phyloP scores from a whole-genome alignment of 73 alveolate genomes.

The Paramecium sonneborni region DNA sequence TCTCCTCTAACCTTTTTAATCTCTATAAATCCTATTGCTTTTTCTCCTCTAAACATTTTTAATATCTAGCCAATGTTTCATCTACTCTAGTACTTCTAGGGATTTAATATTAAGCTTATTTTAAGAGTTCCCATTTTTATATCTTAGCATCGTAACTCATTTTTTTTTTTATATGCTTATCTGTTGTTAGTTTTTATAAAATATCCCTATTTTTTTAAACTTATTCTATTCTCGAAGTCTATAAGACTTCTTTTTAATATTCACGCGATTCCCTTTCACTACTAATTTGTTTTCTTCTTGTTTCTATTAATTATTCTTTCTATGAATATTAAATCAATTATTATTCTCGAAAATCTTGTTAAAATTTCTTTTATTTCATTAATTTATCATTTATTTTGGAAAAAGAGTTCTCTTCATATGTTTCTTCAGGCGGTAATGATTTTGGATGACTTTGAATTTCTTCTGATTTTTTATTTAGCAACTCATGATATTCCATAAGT shows the following conservation, averaged over 20 bases:
- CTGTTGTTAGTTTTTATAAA: background rate
- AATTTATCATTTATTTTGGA: background rate
- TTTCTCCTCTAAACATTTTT: background rate
- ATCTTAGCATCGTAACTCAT: slow-evolving; percentile 9
- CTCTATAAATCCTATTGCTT: background rate
- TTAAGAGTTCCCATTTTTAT: background rate
- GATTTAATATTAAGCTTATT: background rate
- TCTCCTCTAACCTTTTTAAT: background rate
- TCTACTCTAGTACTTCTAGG: slow-evolving; percentile 12
- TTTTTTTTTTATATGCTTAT: background rate
- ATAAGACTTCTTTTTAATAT: background rate
- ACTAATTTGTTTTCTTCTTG: background rate
- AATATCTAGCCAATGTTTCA: slow-evolving; percentile 2
- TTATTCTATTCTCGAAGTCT: background rate
- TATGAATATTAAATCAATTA: background rate
- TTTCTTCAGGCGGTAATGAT: background rate
- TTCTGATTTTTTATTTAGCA: background rate
- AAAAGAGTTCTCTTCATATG: background rate
- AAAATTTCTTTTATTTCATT: background rate
- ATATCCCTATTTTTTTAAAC: background rate
- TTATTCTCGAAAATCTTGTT: background rate
- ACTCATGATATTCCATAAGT: background rate
- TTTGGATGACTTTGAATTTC: background rate
- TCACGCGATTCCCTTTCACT: background rate
- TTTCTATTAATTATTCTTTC: background rate